Conservation (phyloP, 192 early-diverging fungal genomes). For the Chytriomyces confervae region DNA sequence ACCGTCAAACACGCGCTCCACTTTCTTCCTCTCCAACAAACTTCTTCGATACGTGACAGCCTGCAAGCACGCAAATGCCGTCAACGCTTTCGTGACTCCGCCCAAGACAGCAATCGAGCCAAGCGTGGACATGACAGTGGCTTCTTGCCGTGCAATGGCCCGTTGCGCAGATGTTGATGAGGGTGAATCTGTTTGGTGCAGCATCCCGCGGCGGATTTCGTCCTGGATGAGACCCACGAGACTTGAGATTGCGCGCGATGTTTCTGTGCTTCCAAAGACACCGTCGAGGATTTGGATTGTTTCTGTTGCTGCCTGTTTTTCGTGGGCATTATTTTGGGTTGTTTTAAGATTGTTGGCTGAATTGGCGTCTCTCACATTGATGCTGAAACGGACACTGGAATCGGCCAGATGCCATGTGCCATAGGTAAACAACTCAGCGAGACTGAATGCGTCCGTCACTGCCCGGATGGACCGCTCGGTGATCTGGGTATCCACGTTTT, state of each 20-base stretch:
- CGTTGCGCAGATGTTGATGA: not conserved
- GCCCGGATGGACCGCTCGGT: constrained; percentile 33
- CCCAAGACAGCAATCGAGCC: constrained; percentile 73
- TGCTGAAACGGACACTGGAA: constrained; percentile 63
- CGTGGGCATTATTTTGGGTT: not conserved
- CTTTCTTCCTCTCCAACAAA: constrained; percentile 46
- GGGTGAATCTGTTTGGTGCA: no score
- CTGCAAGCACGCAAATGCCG: constrained; percentile 86
- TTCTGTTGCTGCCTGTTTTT: constrained; percentile 78
- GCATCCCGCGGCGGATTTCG: constrained; percentile 55
- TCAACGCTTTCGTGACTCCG: constrained; percentile 79
- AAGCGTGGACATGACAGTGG: constrained; percentile 50
- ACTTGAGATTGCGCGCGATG: constrained; percentile 82
- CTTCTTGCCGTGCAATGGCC: constrained; percentile 45
- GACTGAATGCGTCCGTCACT: constrained; percentile 73
- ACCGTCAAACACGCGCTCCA: constrained; percentile 66
- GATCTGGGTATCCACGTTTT: constrained; percentile 5
- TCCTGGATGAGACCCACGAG: constrained; percentile 79
- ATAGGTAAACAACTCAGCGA: constrained; percentile 77
- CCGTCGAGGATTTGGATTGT: constrained; percentile 91
- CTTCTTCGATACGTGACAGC: constrained; percentile 73
- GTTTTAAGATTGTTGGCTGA: not conserved
- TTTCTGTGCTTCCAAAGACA: constrained; percentile 94
- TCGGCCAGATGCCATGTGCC: constrained; percentile 82
- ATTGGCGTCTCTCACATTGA: constrained; percentile 34